These are phyloP conservation scores for Diaporthe nobilis DNA, from an alignment of 2,329 filamentous ascomycete genomes.

Conservation along the genomic window DNA sequence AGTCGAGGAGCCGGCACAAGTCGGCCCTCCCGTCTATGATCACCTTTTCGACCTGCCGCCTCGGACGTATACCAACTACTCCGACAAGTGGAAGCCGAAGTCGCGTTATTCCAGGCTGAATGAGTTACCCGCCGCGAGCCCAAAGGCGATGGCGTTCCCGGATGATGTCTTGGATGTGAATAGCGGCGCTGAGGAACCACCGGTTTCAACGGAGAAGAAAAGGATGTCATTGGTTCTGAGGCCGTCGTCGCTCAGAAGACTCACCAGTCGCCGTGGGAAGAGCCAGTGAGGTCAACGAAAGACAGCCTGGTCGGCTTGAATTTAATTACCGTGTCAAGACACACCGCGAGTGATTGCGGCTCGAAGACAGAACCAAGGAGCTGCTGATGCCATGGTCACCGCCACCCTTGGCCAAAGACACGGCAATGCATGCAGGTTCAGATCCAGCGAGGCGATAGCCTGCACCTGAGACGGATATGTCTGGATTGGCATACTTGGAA, in stretches of 20 bases:
- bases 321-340: not conserved
- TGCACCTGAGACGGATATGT: not conserved
- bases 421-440: not conserved
- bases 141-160: slow-evolving; percentile 1
- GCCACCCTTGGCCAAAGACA: not conserved
- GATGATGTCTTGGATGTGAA: slow-evolving; percentile 9
- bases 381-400: not conserved
- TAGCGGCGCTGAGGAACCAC: not conserved
- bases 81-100: slow-evolving; percentile 13
- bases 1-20: slow-evolving; percentile 1
- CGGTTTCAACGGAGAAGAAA: slow-evolving; percentile 1
- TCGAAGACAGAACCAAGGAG: not conserved
- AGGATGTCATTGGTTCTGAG: not conserved
- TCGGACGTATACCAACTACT: slow-evolving; percentile 13
- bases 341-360: not conserved
- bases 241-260: not conserved
- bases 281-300: not conserved
- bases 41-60: slow-evolving; percentile 24
- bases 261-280: not conserved
- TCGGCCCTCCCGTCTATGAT: not conserved
- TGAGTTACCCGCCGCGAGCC: slow-evolving; percentile 32
- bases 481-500: not conserved
- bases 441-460: no score
- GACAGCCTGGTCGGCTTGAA: not conserved
- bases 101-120: slow-evolving; percentile 39